Percentiles rank a stretch among this genome's conserved stretches.
These are phyloP conservation scores for Sphagnurus paluster DNA, from an alignment of 1,284 basidiomycete genomes.

Conservation along the genomic window DNA sequence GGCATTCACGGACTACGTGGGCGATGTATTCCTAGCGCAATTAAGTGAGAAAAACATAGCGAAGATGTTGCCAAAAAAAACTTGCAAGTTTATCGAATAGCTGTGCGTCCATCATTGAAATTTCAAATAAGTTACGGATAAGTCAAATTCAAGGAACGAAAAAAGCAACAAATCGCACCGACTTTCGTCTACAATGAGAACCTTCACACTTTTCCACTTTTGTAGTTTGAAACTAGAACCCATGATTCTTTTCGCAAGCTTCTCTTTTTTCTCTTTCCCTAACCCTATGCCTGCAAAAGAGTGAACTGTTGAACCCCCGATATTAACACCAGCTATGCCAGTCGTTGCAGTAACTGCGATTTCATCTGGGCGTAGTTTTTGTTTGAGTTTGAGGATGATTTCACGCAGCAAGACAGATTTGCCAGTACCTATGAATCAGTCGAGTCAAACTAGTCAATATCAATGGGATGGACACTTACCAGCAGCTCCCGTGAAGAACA, in stretches of 20 bases:
- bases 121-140: conserved; percentile 36
- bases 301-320: conserved; percentile 86
- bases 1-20: conserved; percentile 51
- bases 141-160: neutral
- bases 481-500: conserved; percentile 84
- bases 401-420: conserved; percentile 90
- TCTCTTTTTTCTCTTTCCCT: conserved; percentile 59
- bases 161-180: conserved; percentile 16
- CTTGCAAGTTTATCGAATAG: conserved; percentile 80
- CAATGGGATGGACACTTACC: conserved; percentile 41
- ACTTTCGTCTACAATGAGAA: conserved; percentile 90
- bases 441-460: neutral
- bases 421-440: conserved; percentile 18
- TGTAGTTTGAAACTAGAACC: conserved; percentile 46
- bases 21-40: conserved; percentile 49
- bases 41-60: neutral
- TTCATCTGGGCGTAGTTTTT: conserved; percentile 41
- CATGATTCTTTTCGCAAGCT: conserved; percentile 54
- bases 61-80: neutral
- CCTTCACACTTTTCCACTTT: conserved; percentile 73
- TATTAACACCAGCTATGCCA: conserved; percentile 86
- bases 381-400: conserved; percentile 67
- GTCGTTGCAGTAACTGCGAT: conserved; percentile 89
- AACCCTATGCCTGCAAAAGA: conserved; percentile 86
- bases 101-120: conserved; percentile 87